Base-by-base conservation (phyloP, 2,329 filamentous ascomycete species). In the Curvularia sp. region DNA sequence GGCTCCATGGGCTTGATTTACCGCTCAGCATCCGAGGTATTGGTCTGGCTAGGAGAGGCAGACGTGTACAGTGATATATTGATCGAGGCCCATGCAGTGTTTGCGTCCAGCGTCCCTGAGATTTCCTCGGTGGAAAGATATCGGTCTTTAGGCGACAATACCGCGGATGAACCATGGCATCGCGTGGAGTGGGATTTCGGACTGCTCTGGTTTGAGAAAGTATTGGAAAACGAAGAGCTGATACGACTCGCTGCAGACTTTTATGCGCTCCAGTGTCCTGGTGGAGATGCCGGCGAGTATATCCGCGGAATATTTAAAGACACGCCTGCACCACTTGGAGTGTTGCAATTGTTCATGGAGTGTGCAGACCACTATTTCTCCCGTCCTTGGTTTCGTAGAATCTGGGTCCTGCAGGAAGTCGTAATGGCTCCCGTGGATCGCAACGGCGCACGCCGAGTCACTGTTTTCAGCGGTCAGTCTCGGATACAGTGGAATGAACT, bases 41-140 rank as follows among this genome's bases (percentile, higher is more conserved):
- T 43, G 41, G 41, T 43, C 41, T 43, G 41, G 41, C 28, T 43
- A 43, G 41, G 41, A 43, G 23, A 43, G 41, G 41, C 41, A 6
- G 41, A 43, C 7, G 41, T 27, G 23, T 43, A 43, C 41, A 43
- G 41, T 23, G 23, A 43, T 27, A 43, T 43, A 2, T 27, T 18
- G 21, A 13, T 43, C 41, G 23, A 43, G 23, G 41, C 41, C 41
- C 41, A 43, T 7, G 28, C 9, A 43, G 8, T 28, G 15, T 43
- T 43, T 25, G 41, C 41, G 3, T 43, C 41, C 41, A 43, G 41
- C 18, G 41, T 43, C 41, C 13, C 15, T 43, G 21, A n/a, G 28
- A 10, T 43, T 2, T 27, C 41, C 41, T 43, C 8, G 41, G 41
- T 43, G 23, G 41, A 43, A 43, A 27, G 15, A 43, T 43, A 27